Percentiles rank a stretch among this genome's conserved stretches.
Conservation (phyloP, 768 basidiomycete genomes). For the Suillus spraguei region DNA sequence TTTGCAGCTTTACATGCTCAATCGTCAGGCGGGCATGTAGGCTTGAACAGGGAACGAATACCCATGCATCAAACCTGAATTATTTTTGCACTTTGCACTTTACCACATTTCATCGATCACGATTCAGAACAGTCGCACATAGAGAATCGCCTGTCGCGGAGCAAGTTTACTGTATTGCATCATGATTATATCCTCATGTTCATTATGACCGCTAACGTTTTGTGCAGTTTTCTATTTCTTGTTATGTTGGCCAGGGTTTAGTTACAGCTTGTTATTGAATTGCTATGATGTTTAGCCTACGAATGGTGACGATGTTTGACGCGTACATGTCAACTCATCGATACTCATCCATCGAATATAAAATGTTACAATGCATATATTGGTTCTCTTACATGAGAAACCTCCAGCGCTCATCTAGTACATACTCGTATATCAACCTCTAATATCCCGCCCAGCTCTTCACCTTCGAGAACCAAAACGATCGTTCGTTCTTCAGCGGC, state of each 20-base stretch:
- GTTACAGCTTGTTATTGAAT: conserved; percentile 2
- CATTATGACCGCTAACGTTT: neutral
- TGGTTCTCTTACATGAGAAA: neutral
- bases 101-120: neutral
- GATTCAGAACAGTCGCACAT: neutral
- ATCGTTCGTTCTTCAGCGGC: conserved; percentile 77
- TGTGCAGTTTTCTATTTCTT: conserved; percentile 8
- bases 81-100: conserved; percentile 9
- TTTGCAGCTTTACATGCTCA: conserved; percentile 73
- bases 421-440: neutral
- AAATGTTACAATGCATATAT: neutral
- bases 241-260: conserved; percentile 4
- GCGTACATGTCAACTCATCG: neutral
- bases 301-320: neutral
- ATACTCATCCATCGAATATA: neutral
- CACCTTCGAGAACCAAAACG: conserved; percentile 96
- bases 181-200: conserved; percentile 10
- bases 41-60: neutral
- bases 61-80: conserved; percentile 9
- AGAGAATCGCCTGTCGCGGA: neutral
- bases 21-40: conserved; percentile 71
- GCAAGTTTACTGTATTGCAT: conserved; percentile 10
- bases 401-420: neutral
- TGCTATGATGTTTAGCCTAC: conserved; percentile 1
- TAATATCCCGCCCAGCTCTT: conserved; percentile 54